Evolutionary conservation across 345 rosid species (phyloP), one percentile per base, ranked within the genome.

Genomic region (Linum tenue): DNA sequence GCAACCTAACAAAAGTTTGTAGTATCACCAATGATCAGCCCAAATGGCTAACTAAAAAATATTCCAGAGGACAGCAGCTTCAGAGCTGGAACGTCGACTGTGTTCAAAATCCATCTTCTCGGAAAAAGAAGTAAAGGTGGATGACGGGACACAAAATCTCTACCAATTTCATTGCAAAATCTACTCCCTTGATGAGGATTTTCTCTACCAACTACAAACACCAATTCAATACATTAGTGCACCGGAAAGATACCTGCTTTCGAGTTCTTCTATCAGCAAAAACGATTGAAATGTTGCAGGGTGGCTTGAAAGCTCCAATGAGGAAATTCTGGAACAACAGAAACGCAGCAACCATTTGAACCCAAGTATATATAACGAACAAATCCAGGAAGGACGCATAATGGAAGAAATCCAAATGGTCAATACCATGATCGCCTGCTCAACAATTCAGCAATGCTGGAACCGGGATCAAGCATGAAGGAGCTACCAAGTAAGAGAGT

Each of bases 241-340:
- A 17, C 16, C 7, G 0, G 66, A 17, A 36, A 57, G 43, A 44
- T 67, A 80, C 86, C 86, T 82, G 80, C 73, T 80, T 78, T 41
- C 79, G 79, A 62, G 71, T 78, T 72, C 80, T 80, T 75, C 77
- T 82, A 73, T 80, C 84, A 11, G 77, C 67, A 51, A 82, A 77
- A 40, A 64, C 38, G 64, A 82, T 72, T 15, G 80, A 82, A 64
- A 82, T 55, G 35, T 44, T 73, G 55, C 84, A 82, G 39, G 84
- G 82, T 9, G 84, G 84, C 76, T 82, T 82, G 70, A 82, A 82
- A 76, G 82, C 86, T 75, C 84, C 86, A 22, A 73, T 56, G 60
- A 82, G 50, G 60, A 71, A 79, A 73, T 82, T 80, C 84, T 82
- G 74, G n/a, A 22, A 57, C 37, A 64, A 1, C 12, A 14, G 53